Base-by-base conservation (phyloP, 306 rosid genomes). In the Prunus fruticosa region DNA sequence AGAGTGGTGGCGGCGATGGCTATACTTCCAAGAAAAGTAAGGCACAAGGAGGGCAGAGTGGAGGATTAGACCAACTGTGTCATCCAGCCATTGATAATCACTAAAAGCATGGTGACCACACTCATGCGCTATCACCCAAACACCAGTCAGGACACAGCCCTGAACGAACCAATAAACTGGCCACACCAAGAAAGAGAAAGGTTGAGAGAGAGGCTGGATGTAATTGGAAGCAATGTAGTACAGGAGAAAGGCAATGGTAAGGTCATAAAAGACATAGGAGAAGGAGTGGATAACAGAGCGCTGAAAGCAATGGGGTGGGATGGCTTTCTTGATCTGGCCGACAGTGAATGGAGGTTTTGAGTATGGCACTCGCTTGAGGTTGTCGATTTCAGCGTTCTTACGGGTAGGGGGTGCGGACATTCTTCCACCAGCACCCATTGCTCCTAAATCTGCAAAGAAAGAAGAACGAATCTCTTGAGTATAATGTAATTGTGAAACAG, bases 101-200 rank as follows among this genome's bases (percentile, higher is more conserved):
- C 98, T 95, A 80, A 95, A 95, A 71, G 98, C 98, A 72, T 95
- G 98, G 87, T 92, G 98, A 77, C 98, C 98, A 74, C 97, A 95
- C 79, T 95, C 98, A 2, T 92, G 98, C 1, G 98, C 98, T 61
- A 95, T 68, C 74, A 95, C 98, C 98, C 98, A 95, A 65, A 95
- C 90, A 6, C 98, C 98, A 2, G 98, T 95, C 2, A 91, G 89
- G 82, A 95, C 78, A 71, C 97, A 90, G 43, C 98, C 98, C 79
- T 90, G 97, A 68, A 86, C 4, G 25, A 27, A 77, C 88, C 89
- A 81, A 23, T 87, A 90, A 10, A 90, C 11, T 5, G 93, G 88
- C 96, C 97, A 93, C 0, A 90, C 91, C 62, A 80, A 52, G 76
- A 80, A 67, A 14, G 81, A 77, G 28, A 82, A 79, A 43, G 73